These are phyloP conservation scores for Lathyrus oleraceus DNA, from an alignment of 306 rosid genomes.

Conservation along the genomic window DNA sequence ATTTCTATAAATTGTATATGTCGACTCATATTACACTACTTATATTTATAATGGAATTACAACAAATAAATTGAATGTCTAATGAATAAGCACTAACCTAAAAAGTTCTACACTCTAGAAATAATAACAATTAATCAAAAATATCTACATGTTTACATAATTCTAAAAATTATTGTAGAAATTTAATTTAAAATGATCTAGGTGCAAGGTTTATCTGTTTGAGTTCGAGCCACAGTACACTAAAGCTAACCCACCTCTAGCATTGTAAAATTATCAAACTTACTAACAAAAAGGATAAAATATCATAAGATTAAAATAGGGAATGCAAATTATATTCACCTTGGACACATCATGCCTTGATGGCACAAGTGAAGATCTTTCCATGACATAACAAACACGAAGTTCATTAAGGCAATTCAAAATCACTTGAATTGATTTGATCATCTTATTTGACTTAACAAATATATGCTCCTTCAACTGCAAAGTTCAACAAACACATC, in stretches of 20 bases:
- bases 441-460: constrained; percentile 65
- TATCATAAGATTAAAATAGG: constrained; percentile 18
- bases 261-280: background rate
- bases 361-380: constrained; percentile 46
- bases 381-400: constrained; percentile 67
- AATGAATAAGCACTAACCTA: too few relatives aligned
- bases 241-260: background rate
- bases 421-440: constrained; percentile 83
- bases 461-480: constrained; percentile 86
- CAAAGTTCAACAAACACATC: constrained; percentile 38
- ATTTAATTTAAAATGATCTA: background rate
- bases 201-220: background rate
- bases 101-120: too few relatives aligned
- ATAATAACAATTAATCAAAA: too few relatives aligned
- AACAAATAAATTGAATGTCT: too few relatives aligned
- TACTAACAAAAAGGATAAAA: constrained; percentile 9
- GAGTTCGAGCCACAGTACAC: background rate
- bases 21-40: too few relatives aligned
- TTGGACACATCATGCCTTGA: constrained; percentile 57
- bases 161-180: background rate
- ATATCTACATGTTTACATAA: too few relatives aligned
- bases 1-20: too few relatives aligned
- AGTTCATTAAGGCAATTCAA: constrained; percentile 88
- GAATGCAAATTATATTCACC: constrained; percentile 44
- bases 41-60: too few relatives aligned